Percentiles rank a stretch among this genome's conserved stretches.
Evolutionary conservation across 768 basidiomycete genomes (phyloP).

Genomic region (Naganishia antarctica): DNA sequence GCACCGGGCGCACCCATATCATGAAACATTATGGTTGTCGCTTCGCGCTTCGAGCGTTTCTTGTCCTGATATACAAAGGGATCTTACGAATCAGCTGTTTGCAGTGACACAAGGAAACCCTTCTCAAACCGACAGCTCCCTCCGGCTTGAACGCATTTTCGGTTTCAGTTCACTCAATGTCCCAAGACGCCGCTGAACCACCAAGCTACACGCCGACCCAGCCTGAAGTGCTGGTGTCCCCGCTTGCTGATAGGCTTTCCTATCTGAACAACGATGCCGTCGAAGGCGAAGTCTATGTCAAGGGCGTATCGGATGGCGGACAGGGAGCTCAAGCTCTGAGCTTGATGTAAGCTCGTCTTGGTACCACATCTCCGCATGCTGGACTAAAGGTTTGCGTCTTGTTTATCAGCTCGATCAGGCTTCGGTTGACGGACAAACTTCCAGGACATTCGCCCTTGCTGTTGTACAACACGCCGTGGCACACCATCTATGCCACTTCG

Average conservation of each 20-base stretch:
- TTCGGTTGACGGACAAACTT: slow-evolving; percentile 34
- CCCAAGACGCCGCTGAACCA: slow-evolving; percentile 20
- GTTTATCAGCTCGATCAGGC: slow-evolving; percentile 32
- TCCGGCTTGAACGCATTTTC: no score
- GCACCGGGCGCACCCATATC: neutral
- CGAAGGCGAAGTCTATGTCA: slow-evolving; percentile 46
- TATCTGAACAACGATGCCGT: slow-evolving; percentile 42
- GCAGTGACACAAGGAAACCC: no score
- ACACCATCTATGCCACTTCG: slow-evolving; percentile 29
- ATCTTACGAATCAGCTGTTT: neutral
- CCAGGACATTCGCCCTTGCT: slow-evolving; percentile 31
- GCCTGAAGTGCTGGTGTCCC: slow-evolving; percentile 43
- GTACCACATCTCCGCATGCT: slow-evolving; percentile 26
- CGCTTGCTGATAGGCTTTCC: slow-evolving; percentile 43
- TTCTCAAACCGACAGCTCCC: no score
- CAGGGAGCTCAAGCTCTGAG: slow-evolving; percentile 16
- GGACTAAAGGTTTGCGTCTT: neutral
- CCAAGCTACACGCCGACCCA: slow-evolving; percentile 39
- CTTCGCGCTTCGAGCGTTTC: no score
- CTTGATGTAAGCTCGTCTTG: slow-evolving; percentile 25
- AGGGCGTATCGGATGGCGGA: slow-evolving; percentile 38
- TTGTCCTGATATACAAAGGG: neutral
- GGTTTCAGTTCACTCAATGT: neutral
- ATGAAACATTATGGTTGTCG: slow-evolving; percentile 6
- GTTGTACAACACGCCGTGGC: slow-evolving; percentile 30